Conservation (phyloP, 2,329 filamentous ascomycete species). For the Fusarium nelsonii region DNA sequence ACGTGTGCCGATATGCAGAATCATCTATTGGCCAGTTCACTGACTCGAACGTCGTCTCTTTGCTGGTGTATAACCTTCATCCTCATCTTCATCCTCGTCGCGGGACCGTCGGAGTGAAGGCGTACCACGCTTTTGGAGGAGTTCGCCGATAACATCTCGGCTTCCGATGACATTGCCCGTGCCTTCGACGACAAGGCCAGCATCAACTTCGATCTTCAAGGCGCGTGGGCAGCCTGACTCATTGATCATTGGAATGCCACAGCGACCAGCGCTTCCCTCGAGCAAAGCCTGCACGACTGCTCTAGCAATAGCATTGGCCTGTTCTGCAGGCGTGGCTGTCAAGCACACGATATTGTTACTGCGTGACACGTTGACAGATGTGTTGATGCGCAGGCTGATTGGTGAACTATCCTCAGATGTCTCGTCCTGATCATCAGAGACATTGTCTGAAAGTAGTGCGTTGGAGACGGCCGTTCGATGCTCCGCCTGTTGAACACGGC, state of each 20-base stretch:
- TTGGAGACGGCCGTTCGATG: conserved; percentile 20
- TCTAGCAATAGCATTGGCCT: conserved; percentile 58
- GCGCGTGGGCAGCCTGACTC: conserved; percentile 58
- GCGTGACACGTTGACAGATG: conserved; percentile 60
- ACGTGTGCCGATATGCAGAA: neutral
- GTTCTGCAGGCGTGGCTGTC: conserved; percentile 53
- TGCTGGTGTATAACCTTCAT: conserved; percentile 14
- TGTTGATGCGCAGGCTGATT: conserved; percentile 62
- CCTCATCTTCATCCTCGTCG: conserved; percentile 37
- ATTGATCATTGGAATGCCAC: conserved; percentile 61
- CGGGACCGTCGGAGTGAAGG: conserved; percentile 35
- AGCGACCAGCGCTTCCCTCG: conserved; percentile 55
- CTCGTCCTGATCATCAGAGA: conserved; percentile 37
- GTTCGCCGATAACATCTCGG: conserved; percentile 47
- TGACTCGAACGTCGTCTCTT: conserved; percentile 45
- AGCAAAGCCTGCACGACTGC: conserved; percentile 61
- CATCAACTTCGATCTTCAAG: conserved; percentile 59
- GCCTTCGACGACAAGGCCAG: conserved; percentile 60
- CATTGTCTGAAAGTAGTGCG: conserved; percentile 11
- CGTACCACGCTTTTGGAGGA: conserved; percentile 43
- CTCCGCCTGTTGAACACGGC: conserved; percentile 9
- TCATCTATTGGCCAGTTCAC: neutral
- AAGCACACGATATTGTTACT: conserved; percentile 64
- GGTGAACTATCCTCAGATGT: conserved; percentile 51
- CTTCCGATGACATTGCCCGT: conserved; percentile 59